Evolutionary conservation across 345 rosid genomes (phyloP).

Genomic region (Nasturtium officinale): DNA sequence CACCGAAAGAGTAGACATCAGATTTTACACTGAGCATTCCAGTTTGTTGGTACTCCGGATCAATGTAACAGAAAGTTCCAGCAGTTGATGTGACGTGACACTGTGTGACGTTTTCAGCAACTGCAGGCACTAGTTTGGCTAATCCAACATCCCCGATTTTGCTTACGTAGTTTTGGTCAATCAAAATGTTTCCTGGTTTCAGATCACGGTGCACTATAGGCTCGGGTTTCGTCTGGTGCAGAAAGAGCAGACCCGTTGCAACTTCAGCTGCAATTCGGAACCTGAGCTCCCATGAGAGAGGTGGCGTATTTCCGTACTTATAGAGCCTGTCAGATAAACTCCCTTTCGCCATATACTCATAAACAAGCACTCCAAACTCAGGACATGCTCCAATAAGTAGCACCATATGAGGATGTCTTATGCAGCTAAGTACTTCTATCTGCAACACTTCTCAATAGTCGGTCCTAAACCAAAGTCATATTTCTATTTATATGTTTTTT

Average conservation of each 20-base stretch:
- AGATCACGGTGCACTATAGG: slow-evolving; percentile 98
- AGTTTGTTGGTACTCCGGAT: slow-evolving; percentile 95
- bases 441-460: slow-evolving; percentile 34
- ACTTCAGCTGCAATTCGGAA: slow-evolving; percentile 86
- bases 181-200: slow-evolving; percentile 85
- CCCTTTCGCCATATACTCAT: slow-evolving; percentile 89
- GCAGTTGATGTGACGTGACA: slow-evolving; percentile 74
- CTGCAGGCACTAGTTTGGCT: slow-evolving; percentile 81
- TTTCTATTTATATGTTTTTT: neutral
- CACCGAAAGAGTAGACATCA: slow-evolving; percentile 83
- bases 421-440: slow-evolving; percentile 88
- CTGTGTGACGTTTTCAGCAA: slow-evolving; percentile 79
- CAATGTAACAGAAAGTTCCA: slow-evolving; percentile 92
- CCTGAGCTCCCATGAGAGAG: slow-evolving; percentile 81
- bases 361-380: slow-evolving; percentile 81
- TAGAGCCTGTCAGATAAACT: slow-evolving; percentile 83
- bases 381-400: slow-evolving; percentile 96
- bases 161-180: slow-evolving; percentile 79
- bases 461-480: neutral
- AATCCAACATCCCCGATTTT: slow-evolving; percentile 90
- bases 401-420: slow-evolving; percentile 97
- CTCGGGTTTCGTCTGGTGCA: slow-evolving; percentile 93
- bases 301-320: slow-evolving; percentile 54
- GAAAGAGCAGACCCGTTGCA: slow-evolving; percentile 82
- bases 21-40: slow-evolving; percentile 94